Percentiles rank a stretch among this genome's conserved stretches.
Conservation (phyloP, 768 basidiomycete species). For the Suillus subluteus region DNA sequence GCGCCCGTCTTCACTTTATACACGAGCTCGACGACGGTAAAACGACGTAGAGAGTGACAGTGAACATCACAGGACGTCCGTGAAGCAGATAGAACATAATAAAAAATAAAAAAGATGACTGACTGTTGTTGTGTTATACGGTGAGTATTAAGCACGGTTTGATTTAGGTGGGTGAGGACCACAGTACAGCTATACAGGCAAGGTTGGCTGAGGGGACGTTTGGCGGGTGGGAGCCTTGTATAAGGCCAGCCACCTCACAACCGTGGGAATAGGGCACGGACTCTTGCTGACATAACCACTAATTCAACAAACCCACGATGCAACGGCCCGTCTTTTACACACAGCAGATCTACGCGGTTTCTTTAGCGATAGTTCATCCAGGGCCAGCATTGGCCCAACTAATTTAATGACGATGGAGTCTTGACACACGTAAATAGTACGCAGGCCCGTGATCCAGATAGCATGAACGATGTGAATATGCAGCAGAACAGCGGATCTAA, state of each 20-base stretch:
- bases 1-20: conserved; percentile 12
- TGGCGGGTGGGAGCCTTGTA: conserved; percentile 42
- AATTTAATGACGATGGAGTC: neutral
- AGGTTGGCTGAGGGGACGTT: conserved; percentile 39
- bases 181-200: conserved; percentile 41
- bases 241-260: conserved; percentile 36
- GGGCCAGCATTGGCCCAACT: neutral
- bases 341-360: neutral
- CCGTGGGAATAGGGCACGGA: conserved; percentile 41
- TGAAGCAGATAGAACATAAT: conserved; percentile 25
- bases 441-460: neutral
- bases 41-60: conserved; percentile 12
- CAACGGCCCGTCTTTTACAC: conserved; percentile 2
- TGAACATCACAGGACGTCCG: conserved; percentile 26
- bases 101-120: conserved; percentile 25
- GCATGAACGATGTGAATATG: neutral
- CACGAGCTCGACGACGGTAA: conserved; percentile 27
- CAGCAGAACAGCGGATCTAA: neutral
- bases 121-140: conserved; percentile 37
- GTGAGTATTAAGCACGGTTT: conserved; percentile 28
- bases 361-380: neutral
- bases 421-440: conserved; percentile 10
- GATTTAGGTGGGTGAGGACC: conserved; percentile 38
- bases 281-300: conserved; percentile 37
- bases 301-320: conserved; percentile 30